Base-by-base conservation (phyloP, 1,139 yeast species). In the Groenewaldozyma sp. region DNA sequence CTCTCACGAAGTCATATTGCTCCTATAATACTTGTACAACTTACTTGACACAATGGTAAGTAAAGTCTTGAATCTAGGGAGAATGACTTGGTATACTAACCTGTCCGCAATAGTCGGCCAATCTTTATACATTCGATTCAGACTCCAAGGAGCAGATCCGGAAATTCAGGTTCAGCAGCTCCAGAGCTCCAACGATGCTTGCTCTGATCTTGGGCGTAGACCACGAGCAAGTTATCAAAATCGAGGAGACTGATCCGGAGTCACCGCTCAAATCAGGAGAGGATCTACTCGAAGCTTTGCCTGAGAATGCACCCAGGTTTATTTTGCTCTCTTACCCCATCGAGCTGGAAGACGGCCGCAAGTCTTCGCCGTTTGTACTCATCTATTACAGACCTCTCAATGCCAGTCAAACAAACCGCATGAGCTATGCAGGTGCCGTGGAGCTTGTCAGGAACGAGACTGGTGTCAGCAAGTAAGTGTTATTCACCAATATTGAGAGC, bases 391-490 rank as follows among this genome's bases (percentile, higher is more conserved):
- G 83, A 43, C 96, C 96, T 2, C 80, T 79, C 20, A 83, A 95
- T 0, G 71, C 87, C 16, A 80, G 82, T 14, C 91, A 79, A 56
- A 83, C 79, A 41, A 67, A 73, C 55, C 74, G 81, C 56, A 87
- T 87, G 95, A 63, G 83, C 37, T 87, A 83, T 53, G 96, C 95
- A 1, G 94, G 93, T 2, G 94, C 94, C 1, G 74, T 83, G 21
- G 95, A 87, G 55, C 63, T 79, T 50, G 72, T 87, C 46, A 70
- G 91, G 56, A 78, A 74, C 40, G 79, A 79, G 53, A 83, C 94
- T 14, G 88, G 91, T 11, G 88, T 82, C 11, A 66, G 76, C 31
- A 74, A 73, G 76, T 71, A 59, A 43, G 77, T 72, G 19, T 11
- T 14, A 11, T 33, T 22, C 10, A 24, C 18, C 13, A n/a, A 22